phyloP scores from a whole-genome alignment of 257 asterid species.

The Petunia secreta region DNA sequence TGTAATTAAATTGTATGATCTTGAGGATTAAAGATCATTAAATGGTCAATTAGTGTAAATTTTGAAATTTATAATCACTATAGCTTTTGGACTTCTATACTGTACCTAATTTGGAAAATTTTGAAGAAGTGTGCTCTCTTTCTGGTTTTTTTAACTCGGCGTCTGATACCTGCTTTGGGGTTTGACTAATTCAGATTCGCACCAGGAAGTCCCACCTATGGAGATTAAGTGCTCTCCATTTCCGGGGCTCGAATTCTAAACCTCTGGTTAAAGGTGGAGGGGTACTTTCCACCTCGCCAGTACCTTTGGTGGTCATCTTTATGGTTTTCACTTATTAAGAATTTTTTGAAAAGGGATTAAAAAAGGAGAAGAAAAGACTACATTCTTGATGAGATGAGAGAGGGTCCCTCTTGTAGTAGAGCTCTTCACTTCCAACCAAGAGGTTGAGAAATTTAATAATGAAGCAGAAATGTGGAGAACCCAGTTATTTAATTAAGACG shows the following conservation, averaged over 20 bases:
- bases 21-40: constrained; percentile 1
- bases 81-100: too few relatives aligned
- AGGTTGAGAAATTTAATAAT: neutral
- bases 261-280: too few relatives aligned
- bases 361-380: neutral
- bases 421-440: neutral
- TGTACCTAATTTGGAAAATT: neutral
- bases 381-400: neutral
- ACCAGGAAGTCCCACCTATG: too few relatives aligned
- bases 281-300: too few relatives aligned
- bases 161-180: too few relatives aligned
- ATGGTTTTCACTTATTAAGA: neutral
- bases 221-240: too few relatives aligned
- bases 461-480: neutral
- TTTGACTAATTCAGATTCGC: too few relatives aligned
- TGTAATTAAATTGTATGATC: constrained; percentile 11
- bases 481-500: neutral
- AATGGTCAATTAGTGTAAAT: neutral
- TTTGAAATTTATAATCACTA: neutral
- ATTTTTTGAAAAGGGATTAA: neutral
- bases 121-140: neutral
- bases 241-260: too few relatives aligned
- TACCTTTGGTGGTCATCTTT: too few relatives aligned
- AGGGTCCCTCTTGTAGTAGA: neutral
- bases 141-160: neutral